These are phyloP conservation scores for Trichophyton rubrum DNA, from an alignment of 2,329 filamentous ascomycete genomes.

Conservation along the genomic window DNA sequence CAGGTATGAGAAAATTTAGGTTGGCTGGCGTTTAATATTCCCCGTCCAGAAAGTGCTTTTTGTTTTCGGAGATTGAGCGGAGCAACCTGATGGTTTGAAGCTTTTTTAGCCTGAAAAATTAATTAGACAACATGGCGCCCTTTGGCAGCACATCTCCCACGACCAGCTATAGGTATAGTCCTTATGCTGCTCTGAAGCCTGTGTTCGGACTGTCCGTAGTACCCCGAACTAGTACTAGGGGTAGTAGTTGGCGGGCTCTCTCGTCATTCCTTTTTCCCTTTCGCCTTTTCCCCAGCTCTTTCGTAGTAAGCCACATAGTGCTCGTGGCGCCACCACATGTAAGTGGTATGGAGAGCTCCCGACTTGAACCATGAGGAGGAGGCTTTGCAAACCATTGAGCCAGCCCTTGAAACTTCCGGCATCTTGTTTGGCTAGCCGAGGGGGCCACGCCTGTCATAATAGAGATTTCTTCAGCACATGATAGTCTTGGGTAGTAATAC, in stretches of 20 bases:
- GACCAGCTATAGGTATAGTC: too few species aligned
- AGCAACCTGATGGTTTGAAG: background rate
- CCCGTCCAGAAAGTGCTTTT: background rate
- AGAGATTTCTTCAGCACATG: background rate
- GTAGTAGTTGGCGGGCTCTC: background rate
- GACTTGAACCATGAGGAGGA: background rate
- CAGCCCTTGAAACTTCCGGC: background rate
- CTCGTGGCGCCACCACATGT: background rate
- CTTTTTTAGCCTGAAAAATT: background rate
- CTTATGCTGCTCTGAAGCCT: background rate
- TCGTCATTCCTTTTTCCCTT: background rate
- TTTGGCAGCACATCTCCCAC: background rate
- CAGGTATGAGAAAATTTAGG: background rate
- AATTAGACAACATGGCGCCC: constrained; percentile 1
- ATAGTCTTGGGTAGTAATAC: background rate
- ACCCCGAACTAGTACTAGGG: background rate
- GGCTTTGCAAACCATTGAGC: background rate
- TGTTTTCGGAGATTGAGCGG: constrained; percentile 3
- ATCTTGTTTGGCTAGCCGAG: background rate
- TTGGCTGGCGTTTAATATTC: constrained; percentile 4
- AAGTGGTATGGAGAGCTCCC: background rate
- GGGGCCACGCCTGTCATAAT: background rate
- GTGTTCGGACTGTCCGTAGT: background rate
- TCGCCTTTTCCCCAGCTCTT: background rate
- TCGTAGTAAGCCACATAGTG: background rate